Percentiles rank a stretch among this genome's conserved stretches.
Conservation (phyloP, 108 stramenopile genomes). For the Cyclotella choctawhatcheeana region DNA sequence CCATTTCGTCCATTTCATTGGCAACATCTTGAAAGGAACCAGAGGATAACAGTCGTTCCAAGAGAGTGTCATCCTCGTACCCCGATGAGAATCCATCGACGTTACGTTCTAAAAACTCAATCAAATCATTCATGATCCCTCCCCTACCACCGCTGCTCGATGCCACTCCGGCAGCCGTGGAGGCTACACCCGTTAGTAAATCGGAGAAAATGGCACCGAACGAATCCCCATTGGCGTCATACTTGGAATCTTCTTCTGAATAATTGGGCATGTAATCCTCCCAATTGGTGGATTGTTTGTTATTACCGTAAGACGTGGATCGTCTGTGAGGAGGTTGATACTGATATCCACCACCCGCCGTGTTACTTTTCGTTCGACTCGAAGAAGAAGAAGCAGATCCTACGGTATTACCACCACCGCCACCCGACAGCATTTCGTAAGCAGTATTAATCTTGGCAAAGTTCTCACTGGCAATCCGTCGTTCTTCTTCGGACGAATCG, state of each 20-base stretch:
- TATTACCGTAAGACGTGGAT: constrained; percentile 39
- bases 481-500: constrained; percentile 62
- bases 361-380: constrained; percentile 15
- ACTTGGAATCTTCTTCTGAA: constrained; percentile 59
- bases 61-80: constrained; percentile 62
- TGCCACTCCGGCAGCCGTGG: constrained; percentile 49
- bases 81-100: constrained; percentile 63
- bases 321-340: constrained; percentile 83
- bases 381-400: not conserved
- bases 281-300: constrained; percentile 57
- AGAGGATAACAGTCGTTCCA: constrained; percentile 55
- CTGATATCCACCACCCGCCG: constrained; percentile 45
- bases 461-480: constrained; percentile 66
- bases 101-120: constrained; percentile 82
- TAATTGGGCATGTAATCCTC: constrained; percentile 86
- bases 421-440: constrained; percentile 70
- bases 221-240: constrained; percentile 80
- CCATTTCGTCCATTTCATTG: constrained; percentile 84
- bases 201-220: constrained; percentile 82
- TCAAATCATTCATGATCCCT: constrained; percentile 70
- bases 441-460: constrained; percentile 88
- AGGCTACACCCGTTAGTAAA: constrained; percentile 65
- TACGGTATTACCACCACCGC: too few relatives aligned
- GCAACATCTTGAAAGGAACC: constrained; percentile 72
- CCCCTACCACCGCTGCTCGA: constrained; percentile 20